Evolutionary conservation across 805 yeast genomes (phyloP), one percentile per base, ranked within the genome.

Genomic region (Saturnispora dispora): DNA sequence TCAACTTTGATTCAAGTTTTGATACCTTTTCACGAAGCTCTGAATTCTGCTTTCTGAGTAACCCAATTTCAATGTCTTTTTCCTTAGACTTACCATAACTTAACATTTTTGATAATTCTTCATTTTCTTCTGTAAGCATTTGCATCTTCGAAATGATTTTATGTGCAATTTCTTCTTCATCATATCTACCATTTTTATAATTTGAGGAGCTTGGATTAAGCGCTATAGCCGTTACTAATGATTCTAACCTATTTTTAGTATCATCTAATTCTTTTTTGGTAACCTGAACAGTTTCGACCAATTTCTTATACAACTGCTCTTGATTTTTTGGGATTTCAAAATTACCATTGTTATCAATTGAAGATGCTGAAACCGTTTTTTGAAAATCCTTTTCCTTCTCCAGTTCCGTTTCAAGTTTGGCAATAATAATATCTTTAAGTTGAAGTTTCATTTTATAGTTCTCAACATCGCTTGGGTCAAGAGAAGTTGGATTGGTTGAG

Each of bases 11-110:
- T 50, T 66, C 70, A 33, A 65, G 45, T 51, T 63, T 63, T 15
- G 57, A 41, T 3, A 67, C 57, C 60, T 69, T 63, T 36, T 58
- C 67, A 53, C 71, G 71, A 46, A 81, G 64, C 51, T 77, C 79
- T 37, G 64, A 66, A 57, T 76, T 75, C 57, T 80, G 79, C 42
- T 67, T 64, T 53, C 76, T 76, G 46, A 83, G 65, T 46, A 86
- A 62, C 18, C 85, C 87, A 41, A 85, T 63, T 63, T 84, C 88
- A 41, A 86, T 77, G 52, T 82, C 78, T 54, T 80, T 70, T 59
- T 86, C 88, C 60, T 83, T 83, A 42, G 85, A 75, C 62, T 82
- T 81, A n/a, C 95, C 88, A 64, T 75, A 82, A 56, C 89, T 81
- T 10, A 86, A 64, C 82, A 85, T 79, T 58, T 78, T 78, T 54